Evolutionary conservation across 495 filamentous ascomycete species (phyloP).

Genomic region (Tuber microsphaerosporum): DNA sequence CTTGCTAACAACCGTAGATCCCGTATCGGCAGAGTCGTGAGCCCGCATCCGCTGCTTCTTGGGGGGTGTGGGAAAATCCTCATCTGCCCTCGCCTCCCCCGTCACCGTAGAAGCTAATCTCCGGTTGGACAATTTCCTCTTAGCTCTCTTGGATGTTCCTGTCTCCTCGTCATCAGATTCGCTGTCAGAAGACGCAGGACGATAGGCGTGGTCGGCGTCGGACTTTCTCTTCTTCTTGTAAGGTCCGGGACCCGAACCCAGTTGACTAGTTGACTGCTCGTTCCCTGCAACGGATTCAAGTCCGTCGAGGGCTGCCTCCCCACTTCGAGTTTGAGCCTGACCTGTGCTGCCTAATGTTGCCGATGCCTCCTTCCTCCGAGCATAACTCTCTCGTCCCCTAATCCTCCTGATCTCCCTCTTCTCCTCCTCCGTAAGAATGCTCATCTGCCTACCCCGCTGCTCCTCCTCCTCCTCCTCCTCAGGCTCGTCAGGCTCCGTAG

Average conservation of each 20-base stretch:
- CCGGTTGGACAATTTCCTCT: neutral
- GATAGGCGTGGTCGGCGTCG: slow-evolving; percentile 23
- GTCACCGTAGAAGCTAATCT: neutral
- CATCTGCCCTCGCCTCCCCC: neutral
- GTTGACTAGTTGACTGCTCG: neutral
- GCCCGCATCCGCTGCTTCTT: slow-evolving; percentile 15
- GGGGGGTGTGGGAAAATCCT: slow-evolving; percentile 14
- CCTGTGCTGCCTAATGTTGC: slow-evolving; percentile 22
- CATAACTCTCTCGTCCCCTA: slow-evolving; percentile 34
- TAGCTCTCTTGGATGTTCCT: neutral
- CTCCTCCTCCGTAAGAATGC: slow-evolving; percentile 16
- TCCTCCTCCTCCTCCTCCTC: slow-evolving; percentile 32
- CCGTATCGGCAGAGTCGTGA: slow-evolving; percentile 13
- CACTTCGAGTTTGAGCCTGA: slow-evolving; percentile 9
- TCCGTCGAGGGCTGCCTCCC: slow-evolving; percentile 10
- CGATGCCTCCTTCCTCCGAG: slow-evolving; percentile 30
- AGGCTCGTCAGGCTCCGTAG: slow-evolving; percentile 22
- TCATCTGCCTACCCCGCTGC: slow-evolving; percentile 9
- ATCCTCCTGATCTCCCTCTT: slow-evolving; percentile 26
- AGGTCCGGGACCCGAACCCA: slow-evolving; percentile 10
- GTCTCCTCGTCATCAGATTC: slow-evolving; percentile 27
- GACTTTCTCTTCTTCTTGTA: slow-evolving; percentile 33
- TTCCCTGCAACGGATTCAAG: slow-evolving; percentile 6
- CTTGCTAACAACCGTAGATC: slow-evolving; percentile 30
- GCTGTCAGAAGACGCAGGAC: slow-evolving; percentile 15